These are phyloP conservation scores for Colletotrichum cereale DNA, from an alignment of 2,329 filamentous ascomycete species.

Conservation along the genomic window DNA sequence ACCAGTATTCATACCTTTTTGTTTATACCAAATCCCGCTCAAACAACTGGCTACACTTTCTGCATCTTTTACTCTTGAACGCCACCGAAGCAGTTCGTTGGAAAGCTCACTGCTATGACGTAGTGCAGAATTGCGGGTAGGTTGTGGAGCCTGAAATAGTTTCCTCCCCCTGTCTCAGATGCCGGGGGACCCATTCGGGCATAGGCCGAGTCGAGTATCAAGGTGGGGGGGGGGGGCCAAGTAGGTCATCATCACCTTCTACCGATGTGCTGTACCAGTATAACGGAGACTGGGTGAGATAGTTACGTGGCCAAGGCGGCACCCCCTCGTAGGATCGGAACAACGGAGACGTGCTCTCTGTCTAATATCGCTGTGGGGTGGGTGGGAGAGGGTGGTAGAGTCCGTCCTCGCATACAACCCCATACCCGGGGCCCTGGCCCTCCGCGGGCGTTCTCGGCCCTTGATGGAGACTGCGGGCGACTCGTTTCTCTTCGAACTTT, in stretches of 20 bases:
- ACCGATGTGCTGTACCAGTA: background rate
- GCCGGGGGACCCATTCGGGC: background rate
- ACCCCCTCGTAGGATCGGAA: no score
- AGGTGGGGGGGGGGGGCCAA: background rate
- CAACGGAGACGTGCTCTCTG: no score
- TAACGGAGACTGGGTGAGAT: background rate
- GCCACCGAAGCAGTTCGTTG: background rate
- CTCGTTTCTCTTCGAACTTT: no score
- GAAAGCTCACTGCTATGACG: constrained; percentile 13
- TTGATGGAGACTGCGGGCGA: no score
- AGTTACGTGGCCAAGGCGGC: no score
- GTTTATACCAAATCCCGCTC: background rate
- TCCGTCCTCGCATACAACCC: no score
- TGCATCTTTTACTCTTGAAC: background rate
- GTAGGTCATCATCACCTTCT: background rate
- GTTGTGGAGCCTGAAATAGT: constrained; percentile 21
- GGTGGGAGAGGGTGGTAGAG: no score
- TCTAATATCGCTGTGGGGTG: no score
- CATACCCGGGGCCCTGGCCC: no score
- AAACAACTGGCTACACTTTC: no score
- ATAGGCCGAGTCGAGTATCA: background rate
- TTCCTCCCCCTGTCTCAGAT: background rate
- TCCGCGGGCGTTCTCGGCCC: no score
- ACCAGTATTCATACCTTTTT: background rate
- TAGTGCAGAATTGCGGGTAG: constrained; percentile 16